These are phyloP conservation scores for Yarrowia yakushimensis DNA, from an alignment of 805 yeast species.

Conservation along the genomic window DNA sequence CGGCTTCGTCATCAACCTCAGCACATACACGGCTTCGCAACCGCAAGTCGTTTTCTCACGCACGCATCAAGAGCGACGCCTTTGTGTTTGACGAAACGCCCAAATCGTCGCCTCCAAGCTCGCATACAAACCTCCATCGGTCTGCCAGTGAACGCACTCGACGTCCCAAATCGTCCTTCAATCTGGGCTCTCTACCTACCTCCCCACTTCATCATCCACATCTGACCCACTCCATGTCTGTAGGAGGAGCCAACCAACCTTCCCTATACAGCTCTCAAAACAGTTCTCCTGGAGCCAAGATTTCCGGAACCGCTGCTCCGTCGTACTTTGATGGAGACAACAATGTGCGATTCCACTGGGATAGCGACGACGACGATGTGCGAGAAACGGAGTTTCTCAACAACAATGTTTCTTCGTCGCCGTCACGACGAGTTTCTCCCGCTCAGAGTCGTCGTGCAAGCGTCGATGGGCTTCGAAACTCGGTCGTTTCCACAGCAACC, in stretches of 20 bases:
- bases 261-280: background rate
- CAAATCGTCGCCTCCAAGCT: slow-evolving; percentile 4
- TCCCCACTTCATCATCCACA: slow-evolving; percentile 18
- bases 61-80: slow-evolving; percentile 5
- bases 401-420: slow-evolving; percentile 2
- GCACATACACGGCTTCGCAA: slow-evolving; percentile 7
- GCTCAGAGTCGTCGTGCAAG: background rate
- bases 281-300: background rate
- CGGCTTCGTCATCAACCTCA: background rate
- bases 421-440: slow-evolving; percentile 1
- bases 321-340: slow-evolving; percentile 16
- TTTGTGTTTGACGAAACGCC: slow-evolving; percentile 9
- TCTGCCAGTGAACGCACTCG: background rate
- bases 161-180: slow-evolving; percentile 5
- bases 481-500: background rate
- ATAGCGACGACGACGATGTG: slow-evolving; percentile 21
- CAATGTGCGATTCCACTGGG: slow-evolving; percentile 19
- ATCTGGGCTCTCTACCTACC: slow-evolving; percentile 6
- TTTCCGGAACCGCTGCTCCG: background rate
- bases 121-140: background rate
- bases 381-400: slow-evolving; percentile 13
- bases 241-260: background rate
- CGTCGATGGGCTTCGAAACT: background rate
- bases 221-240: slow-evolving; percentile 3
- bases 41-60: slow-evolving; percentile 16